Conservation (phyloP, 495 filamentous ascomycete genomes). For the Apodospora peruviana region DNA sequence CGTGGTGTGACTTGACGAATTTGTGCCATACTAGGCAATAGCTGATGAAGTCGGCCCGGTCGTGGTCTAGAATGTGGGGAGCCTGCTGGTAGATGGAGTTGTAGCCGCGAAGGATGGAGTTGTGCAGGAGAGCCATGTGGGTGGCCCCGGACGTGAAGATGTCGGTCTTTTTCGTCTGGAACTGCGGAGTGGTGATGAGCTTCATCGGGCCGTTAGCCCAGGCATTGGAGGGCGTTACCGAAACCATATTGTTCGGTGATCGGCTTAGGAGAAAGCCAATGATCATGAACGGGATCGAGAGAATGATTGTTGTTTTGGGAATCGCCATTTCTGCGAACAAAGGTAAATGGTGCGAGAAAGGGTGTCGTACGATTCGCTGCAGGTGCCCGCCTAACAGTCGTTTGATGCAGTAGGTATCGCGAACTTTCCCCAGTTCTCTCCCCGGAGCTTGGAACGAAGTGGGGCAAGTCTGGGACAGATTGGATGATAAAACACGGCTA, state of each 20-base stretch:
- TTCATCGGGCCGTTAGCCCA: conserved; percentile 48
- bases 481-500: no score
- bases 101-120: conserved; percentile 53
- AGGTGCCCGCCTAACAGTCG: background rate
- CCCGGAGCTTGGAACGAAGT: no score
- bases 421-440: background rate
- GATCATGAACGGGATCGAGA: conserved; percentile 23
- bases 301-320: conserved; percentile 9
- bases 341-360: background rate
- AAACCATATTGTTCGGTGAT: conserved; percentile 39
- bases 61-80: conserved; percentile 31
- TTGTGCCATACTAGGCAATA: conserved; percentile 46
- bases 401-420: background rate
- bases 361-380: conserved; percentile 15
- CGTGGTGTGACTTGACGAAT: conserved; percentile 50
- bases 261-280: conserved; percentile 35
- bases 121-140: conserved; percentile 55
- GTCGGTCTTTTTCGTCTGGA: conserved; percentile 42
- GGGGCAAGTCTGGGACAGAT: background rate
- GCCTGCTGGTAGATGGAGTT: conserved; percentile 56
- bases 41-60: conserved; percentile 45
- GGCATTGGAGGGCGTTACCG: conserved; percentile 26
- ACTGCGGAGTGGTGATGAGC: conserved; percentile 43
- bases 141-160: conserved; percentile 48
- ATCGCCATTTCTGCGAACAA: conserved; percentile 12